Percentiles rank a stretch among this genome's conserved stretches.
Conservation (phyloP, 2,329 filamentous ascomycete species). For the Cladophialophora chaetospira region DNA sequence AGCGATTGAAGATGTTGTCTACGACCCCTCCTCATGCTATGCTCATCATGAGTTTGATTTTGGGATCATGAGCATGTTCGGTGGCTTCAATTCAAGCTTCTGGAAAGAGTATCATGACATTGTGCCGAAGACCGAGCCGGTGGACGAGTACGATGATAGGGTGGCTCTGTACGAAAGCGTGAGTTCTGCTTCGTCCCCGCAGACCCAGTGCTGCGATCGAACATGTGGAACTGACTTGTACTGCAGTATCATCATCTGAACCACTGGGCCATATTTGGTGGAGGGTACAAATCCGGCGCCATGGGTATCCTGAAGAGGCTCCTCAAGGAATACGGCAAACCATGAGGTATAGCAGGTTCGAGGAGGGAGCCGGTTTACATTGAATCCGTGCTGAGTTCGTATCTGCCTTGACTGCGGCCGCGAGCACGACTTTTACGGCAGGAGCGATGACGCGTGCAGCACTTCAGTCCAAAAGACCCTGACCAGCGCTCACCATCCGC, state of each 20-base stretch:
- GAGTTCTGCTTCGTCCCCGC: background rate
- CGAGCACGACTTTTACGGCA: too few relatives aligned
- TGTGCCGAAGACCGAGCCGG: conserved; percentile 77
- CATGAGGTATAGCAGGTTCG: background rate
- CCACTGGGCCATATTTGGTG: conserved; percentile 82
- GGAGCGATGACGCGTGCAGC: too few relatives aligned
- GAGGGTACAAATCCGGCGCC: conserved; percentile 73
- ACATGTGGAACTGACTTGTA: background rate
- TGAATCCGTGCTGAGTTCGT: too few relatives aligned
- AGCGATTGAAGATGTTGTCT: conserved; percentile 72
- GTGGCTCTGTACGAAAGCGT: conserved; percentile 75
- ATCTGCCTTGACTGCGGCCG: too few relatives aligned
- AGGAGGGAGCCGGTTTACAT: background rate
- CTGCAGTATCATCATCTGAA: conserved; percentile 78
- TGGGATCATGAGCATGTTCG: conserved; percentile 97
- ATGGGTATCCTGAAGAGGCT: conserved; percentile 77
- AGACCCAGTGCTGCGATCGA: background rate
- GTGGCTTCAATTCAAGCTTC: conserved; percentile 74
- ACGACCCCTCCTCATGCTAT: conserved; percentile 78
- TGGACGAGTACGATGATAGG: conserved; percentile 81
- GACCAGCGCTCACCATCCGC: too few relatives aligned
- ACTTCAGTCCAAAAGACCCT: too few relatives aligned
- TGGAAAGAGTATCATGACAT: conserved; percentile 74
- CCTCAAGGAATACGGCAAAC: conserved; percentile 67
- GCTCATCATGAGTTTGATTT: conserved; percentile 88